A percentile compares a stretch with the other conserved stretches of the same genome.
These are phyloP conservation scores for Beverwykella pulmonaria DNA, from an alignment of 495 filamentous ascomycete genomes.

Conservation along the genomic window DNA sequence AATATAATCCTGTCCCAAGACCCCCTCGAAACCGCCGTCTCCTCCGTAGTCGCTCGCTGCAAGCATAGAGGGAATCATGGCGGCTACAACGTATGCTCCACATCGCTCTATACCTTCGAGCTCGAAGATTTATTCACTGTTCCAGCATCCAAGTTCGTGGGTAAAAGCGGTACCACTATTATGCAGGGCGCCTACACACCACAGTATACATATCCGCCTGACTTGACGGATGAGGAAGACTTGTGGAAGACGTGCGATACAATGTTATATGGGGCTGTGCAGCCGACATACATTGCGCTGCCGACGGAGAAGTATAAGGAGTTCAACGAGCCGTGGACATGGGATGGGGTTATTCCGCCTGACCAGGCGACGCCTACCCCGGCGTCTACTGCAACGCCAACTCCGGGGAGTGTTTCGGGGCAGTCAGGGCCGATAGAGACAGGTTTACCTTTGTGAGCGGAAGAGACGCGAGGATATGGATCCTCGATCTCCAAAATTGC, in stretches of 20 bases:
- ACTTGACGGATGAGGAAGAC: neutral
- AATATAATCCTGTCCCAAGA: conserved; percentile 2
- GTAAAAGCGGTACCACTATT: neutral
- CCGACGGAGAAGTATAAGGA: conserved; percentile 8
- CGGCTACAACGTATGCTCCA: neutral
- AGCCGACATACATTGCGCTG: conserved; percentile 5
- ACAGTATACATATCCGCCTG: neutral
- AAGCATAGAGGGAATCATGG: neutral
- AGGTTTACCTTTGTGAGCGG: neutral
- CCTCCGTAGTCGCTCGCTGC: neutral
- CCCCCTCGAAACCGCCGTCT: neutral
- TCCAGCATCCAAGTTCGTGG: neutral
- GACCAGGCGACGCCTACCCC: neutral
- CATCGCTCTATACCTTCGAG: neutral
- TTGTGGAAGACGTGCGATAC: conserved; percentile 1
- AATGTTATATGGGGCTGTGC: neutral
- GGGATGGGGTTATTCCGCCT: neutral
- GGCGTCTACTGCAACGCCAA: neutral
- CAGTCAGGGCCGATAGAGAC: neutral
- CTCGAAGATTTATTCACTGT: conserved; percentile 9
- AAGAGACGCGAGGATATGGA: neutral
- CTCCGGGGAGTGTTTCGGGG: neutral
- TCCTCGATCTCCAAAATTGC: no score
- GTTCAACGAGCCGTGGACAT: neutral
- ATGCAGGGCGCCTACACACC: conserved; percentile 1